A percentile compares a stretch with the other conserved stretches of the same genome.
These are phyloP conservation scores for Onygenales sp. DNA, from an alignment of 2,329 filamentous ascomycete species.

Conservation along the genomic window DNA sequence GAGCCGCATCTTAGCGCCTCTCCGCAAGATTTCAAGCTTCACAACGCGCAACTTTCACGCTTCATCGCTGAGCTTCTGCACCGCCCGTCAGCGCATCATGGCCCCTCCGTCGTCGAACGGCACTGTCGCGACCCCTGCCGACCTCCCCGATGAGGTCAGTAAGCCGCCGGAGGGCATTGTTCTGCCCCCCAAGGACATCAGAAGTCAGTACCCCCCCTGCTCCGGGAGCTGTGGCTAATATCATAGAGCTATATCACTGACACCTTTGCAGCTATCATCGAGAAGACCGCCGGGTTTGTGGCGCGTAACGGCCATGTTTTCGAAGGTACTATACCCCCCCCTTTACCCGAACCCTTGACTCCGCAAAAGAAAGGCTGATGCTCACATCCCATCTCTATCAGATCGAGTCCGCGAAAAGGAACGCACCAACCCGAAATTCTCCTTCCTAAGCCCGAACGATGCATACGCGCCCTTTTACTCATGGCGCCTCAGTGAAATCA, in stretches of 20 bases:
- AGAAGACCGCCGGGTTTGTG: conserved; percentile 92
- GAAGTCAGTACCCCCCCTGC: conserved; percentile 37
- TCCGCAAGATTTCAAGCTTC: no score
- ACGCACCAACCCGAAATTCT: conserved; percentile 77
- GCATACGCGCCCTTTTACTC: conserved; percentile 80
- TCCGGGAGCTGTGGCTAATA: neutral
- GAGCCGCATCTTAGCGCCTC: no score
- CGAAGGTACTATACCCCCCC: conserved; percentile 41
- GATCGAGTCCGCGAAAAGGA: conserved; percentile 81
- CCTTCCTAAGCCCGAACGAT: conserved; percentile 71
- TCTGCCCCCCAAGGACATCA: conserved; percentile 75
- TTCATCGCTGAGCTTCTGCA: neutral
- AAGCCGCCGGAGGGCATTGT: conserved; percentile 78
- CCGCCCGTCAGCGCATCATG: conserved; percentile 20
- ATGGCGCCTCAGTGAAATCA: conserved; percentile 84
- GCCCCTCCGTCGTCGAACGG: conserved; percentile 31
- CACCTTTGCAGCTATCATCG: conserved; percentile 52
- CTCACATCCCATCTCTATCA: conserved; percentile 9
- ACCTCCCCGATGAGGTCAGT: conserved; percentile 48
- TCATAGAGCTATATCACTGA: conserved; percentile 15
- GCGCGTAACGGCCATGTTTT: conserved; percentile 57
- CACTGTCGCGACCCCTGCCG: conserved; percentile 22
- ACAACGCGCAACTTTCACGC: neutral
- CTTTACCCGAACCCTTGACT: neutral
- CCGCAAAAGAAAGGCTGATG: neutral